These are phyloP conservation scores for Cyberlindnera euphorbiae DNA, from an alignment of 805 yeast species.

Conservation along the genomic window DNA sequence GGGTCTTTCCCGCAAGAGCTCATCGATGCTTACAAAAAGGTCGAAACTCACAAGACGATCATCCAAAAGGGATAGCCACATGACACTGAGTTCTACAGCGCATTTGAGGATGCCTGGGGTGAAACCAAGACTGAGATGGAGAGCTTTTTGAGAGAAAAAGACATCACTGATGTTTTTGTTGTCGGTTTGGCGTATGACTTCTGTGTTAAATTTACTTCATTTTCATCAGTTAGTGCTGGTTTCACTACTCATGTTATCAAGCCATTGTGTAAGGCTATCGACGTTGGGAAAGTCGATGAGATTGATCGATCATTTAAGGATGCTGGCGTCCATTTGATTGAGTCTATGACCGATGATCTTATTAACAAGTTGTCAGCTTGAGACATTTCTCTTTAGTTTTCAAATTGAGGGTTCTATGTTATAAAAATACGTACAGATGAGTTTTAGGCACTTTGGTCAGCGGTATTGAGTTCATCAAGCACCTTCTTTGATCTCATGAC, in stretches of 20 bases:
- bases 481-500: conserved; percentile 21
- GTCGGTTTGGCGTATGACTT: conserved; percentile 86
- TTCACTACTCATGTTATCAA: conserved; percentile 58
- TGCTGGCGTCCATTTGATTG: conserved; percentile 31
- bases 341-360: conserved; percentile 10
- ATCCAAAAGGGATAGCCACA: conserved; percentile 67
- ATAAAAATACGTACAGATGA: no score
- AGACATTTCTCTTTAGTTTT: background rate
- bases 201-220: conserved; percentile 77
- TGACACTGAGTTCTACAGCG: conserved; percentile 84
- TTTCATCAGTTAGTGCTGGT: conserved; percentile 60
- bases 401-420: no score
- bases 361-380: background rate
- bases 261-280: conserved; percentile 53
- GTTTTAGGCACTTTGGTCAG: no score
- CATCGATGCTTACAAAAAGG: conserved; percentile 27
- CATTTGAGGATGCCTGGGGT: conserved; percentile 78
- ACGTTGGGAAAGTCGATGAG: conserved; percentile 34
- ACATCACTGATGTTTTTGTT: conserved; percentile 57
- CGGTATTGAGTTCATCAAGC: conserved; percentile 20
- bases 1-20: conserved; percentile 55
- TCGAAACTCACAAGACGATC: conserved; percentile 35
- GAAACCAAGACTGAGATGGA: conserved; percentile 64
- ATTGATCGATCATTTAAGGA: conserved; percentile 32
- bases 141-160: conserved; percentile 37